Percentiles rank a stretch among this genome's conserved stretches.
phyloP scores from a whole-genome alignment of 2,329 filamentous ascomycete genomes.

The Basipetospora sp. region DNA sequence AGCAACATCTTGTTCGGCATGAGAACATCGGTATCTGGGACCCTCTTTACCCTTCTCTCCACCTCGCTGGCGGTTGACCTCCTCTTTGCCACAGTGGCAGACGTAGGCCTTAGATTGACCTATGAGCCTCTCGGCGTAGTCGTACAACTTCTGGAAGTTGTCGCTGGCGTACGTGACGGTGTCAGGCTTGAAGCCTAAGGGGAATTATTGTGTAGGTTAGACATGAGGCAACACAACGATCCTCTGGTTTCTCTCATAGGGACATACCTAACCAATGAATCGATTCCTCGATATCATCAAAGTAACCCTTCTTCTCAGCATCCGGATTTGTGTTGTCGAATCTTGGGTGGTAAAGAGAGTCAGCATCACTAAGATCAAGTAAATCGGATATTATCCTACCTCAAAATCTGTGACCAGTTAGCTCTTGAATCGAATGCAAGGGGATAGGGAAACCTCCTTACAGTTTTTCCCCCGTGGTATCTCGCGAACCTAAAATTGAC shows the following conservation, averaged over 20 bases:
- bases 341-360: constrained; percentile 27
- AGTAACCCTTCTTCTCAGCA: constrained; percentile 80
- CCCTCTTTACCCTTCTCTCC: constrained; percentile 53
- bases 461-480: constrained; percentile 56
- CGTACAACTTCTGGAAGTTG: constrained; percentile 77
- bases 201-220: not conserved
- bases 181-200: constrained; percentile 51
- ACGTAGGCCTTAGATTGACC: constrained; percentile 60
- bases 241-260: not conserved
- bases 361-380: not conserved
- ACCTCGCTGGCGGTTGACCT: constrained; percentile 77
- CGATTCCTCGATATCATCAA: constrained; percentile 76
- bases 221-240: too few relatives aligned
- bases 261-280: constrained; percentile 58
- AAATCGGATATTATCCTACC: constrained; percentile 10
- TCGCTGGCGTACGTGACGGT: constrained; percentile 79
- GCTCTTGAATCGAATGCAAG: not conserved
- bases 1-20: constrained; percentile 60
- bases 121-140: constrained; percentile 75
- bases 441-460: constrained; percentile 12
- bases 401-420: constrained; percentile 14
- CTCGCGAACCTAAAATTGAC: constrained; percentile 92
- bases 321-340: constrained; percentile 95
- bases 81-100: constrained; percentile 69
- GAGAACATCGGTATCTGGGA: constrained; percentile 63